Evolutionary conservation across 805 yeast genomes (phyloP), one percentile per base, ranked within the genome.

Genomic region (Komagataella pseudopastoris): DNA sequence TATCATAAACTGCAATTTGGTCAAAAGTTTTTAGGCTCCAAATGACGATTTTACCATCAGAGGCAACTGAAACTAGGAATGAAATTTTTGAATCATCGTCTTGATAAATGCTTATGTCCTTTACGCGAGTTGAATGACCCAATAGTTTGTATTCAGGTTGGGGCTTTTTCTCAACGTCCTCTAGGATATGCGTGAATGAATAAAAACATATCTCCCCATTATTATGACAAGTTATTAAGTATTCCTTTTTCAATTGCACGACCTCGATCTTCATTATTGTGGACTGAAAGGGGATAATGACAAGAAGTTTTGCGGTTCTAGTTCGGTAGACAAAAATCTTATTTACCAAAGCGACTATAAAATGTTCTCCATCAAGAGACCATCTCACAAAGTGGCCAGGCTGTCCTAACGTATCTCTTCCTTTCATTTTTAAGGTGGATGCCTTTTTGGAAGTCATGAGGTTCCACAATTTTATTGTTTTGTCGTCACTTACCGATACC

Each of bases 391-490:
- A 71, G 54, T 80, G 82, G 47, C 83, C 85, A 52, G 72, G 68
- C 65, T 84, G 86, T 6, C 83, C 83, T 53, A 75, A 66, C 56
- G 83, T 81, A 60, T 83, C 86, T 54, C 74, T 78, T 45, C 83
- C 84, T 62, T 76, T 83, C 54, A 86, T 68, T 61, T 85, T 89
- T 66, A 90, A 70, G 8, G 78, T 73, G 1, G 96, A 90, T 17
- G 98, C 98, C 66, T 89, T 90, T 63, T 87, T 86, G 12, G 88
- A 93, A 1, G 97, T 91, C 98, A 93, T 91, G 57, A 93, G 71
- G 63, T 93, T 93, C 99, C 99, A 93, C 53, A 93, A 73, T 61
- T 91, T 74, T 44, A 93, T 75, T 6, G 95, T 85, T 55, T 78
- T 78, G 65, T 93, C 99, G 24, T 77, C 81, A 53, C 95, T 87